Evolutionary conservation across 345 rosid species (phyloP), one percentile per base, ranked within the genome.

Genomic region (Luvunga scandens): DNA sequence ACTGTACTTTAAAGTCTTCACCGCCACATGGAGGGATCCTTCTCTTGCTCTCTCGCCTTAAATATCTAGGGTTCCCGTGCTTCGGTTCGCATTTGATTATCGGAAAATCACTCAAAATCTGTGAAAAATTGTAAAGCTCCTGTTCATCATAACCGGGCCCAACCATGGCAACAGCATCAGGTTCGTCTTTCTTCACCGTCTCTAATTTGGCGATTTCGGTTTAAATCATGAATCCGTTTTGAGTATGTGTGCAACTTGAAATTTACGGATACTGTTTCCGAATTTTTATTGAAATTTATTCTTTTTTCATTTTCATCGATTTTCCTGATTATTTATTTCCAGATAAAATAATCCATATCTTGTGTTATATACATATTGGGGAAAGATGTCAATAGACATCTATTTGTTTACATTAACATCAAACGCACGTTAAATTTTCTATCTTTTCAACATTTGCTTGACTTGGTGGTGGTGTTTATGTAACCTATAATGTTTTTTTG

Each of bases 151-250:
- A 7, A 36, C 66, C 21, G 0, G 28, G 3, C 28, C 39, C n/a
- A 75, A 71, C 0, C 62, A 84, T 82, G 87, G 87, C 87, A 5
- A 82, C 87, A 2, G 87, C 87, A n/a, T 82, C 87, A 77, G 87
- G 87, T 79, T 57, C 38, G 64, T 39, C 0, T 28, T 71, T 71
- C 27, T 53, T 24, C 24, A 45, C 42, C 25, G 4, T 34, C 57
- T 45, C 50, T 45, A 12, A 45, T 45, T 45, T 39, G 45, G 18
- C 50, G 50, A 16, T 13, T 13, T 45, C 13, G 13, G 50, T 45
- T 45, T 12, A 45, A 45, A 12, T 45, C 14, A 21, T 18, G 4
- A 2, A 28, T 70, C 4, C n/a, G 38, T 70, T 66, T 66, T 38
- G 4, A 4, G 16, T 28, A 9, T 1, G 73, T 8, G 9, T 48